Evolutionary conservation across 345 rosid species (phyloP).

Genomic region (Acer yangbiense): DNA sequence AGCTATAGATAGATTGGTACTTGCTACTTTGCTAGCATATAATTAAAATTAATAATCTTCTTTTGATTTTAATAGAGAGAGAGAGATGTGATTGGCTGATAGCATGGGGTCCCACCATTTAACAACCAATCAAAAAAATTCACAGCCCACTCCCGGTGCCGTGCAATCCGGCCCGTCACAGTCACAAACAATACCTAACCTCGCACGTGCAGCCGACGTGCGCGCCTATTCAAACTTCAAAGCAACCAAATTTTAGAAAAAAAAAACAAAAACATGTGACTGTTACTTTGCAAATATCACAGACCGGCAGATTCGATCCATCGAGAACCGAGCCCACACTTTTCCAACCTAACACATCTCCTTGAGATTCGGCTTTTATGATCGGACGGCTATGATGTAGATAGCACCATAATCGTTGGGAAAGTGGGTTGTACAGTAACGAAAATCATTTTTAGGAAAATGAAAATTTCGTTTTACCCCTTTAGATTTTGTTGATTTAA

Average conservation of each 20-base stretch:
- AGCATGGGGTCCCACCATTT: slow-evolving; percentile 13
- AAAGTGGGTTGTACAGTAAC: neutral
- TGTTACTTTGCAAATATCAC: slow-evolving; percentile 9
- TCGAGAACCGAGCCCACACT: slow-evolving; percentile 23
- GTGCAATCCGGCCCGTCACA: slow-evolving; percentile 24
- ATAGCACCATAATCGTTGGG: neutral
- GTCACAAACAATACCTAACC: neutral
- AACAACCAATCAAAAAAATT: slow-evolving; percentile 4
- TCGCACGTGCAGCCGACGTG: slow-evolving; percentile 21
- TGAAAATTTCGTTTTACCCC: neutral
- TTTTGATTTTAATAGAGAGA: neutral
- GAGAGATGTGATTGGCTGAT: neutral
- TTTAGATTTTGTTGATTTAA: neutral
- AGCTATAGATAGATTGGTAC: neutral
- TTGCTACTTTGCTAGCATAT: neutral
- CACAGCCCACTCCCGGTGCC: slow-evolving; percentile 21
- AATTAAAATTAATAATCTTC: neutral
- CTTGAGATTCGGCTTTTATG: neutral
- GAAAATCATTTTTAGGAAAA: too few relatives aligned
- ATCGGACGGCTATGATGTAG: slow-evolving; percentile 24
- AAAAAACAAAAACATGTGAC: neutral
- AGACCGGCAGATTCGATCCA: neutral
- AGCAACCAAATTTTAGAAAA: neutral
- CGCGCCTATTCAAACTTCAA: slow-evolving; percentile 6
- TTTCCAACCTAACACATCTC: neutral